Base-by-base conservation (phyloP, 1,139 yeast species). In the Saccharomycopsis hybrid region DNA sequence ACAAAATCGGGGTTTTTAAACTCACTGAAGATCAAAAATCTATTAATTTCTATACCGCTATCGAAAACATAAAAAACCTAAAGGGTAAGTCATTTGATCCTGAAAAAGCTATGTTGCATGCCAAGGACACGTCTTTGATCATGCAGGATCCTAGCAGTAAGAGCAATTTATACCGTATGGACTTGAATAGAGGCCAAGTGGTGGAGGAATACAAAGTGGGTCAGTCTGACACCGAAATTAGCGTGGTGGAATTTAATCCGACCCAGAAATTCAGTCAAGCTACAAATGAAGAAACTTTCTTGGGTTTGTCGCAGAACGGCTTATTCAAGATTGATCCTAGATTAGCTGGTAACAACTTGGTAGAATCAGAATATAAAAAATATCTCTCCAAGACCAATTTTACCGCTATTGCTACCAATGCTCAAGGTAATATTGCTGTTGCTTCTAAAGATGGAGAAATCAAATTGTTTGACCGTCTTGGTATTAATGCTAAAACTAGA, bases 271-370 rank as follows among this genome's bases (percentile, higher is more conserved):
- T 82, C 59, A 76, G 87, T 38, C 95, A 83, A 62, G 68, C 83
- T 61, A 78, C 90, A 0, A 74, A 70, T 8, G 96, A 88, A 58
- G 82, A 78, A 55, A 85, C 90, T 0, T 73, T 89, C 54, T 64
- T 83, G 42, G 96, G 95, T 55, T 67, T 85, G 4, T 77, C 90
- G 0, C 64, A 70, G 7, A 80, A 81, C 56, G 77, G 84, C 2
- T 57, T 88, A 46, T 88, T 86, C 69, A 74, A 76, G 52, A 72
- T 89, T 51, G 96, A 88, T 68, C 96, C 96, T 43, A 77, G 96
- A 60, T 60, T 85, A 41, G 61, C 73, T 5, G 78, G 78, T 18
- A 80, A 80, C 56, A 79, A 79, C 56, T 58, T 80, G 30, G 81
- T 83, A 2, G 80, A 78, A 29, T 67, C 72, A 39, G 80, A 80